phyloP scores from a whole-genome alignment of 2,329 filamentous ascomycete genomes.

The Scytalidium lignicola region DNA sequence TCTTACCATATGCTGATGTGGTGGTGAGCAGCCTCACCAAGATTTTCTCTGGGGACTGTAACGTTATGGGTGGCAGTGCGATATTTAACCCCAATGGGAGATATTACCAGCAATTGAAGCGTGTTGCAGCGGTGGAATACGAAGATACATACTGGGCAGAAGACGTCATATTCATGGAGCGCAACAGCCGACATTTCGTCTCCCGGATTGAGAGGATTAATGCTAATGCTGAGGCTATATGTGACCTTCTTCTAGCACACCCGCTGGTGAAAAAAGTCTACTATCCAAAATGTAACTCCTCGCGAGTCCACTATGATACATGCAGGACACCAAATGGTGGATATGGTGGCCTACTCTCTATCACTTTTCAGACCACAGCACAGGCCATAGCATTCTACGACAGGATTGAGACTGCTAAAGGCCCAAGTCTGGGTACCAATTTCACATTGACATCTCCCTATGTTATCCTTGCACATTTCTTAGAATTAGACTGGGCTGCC shows the following conservation, averaged over 20 bases:
- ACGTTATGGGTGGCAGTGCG: conserved; percentile 89
- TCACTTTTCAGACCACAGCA: conserved; percentile 66
- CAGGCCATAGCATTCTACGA: conserved; percentile 83
- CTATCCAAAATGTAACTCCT: conserved; percentile 77
- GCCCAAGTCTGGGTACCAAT: conserved; percentile 91
- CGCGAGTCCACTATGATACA: conserved; percentile 69
- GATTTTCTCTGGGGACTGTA: conserved; percentile 94
- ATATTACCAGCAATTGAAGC: conserved; percentile 67
- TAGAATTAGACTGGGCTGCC: conserved; percentile 85
- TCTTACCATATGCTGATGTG: conserved; percentile 82
- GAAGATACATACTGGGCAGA: conserved; percentile 94
- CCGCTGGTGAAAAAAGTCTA: conserved; percentile 69
- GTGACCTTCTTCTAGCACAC: conserved; percentile 59
- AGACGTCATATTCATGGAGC: conserved; percentile 90
- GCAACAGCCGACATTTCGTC: conserved; percentile 90
- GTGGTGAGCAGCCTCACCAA: conserved; percentile 95
- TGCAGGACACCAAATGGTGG: conserved; percentile 70
- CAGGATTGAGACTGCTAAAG: conserved; percentile 80
- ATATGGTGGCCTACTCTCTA: conserved; percentile 85
- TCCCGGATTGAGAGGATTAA: conserved; percentile 81
- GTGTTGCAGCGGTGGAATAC: conserved; percentile 58
- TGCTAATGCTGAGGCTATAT: conserved; percentile 77
- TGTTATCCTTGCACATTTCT: conserved; percentile 85
- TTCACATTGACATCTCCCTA: conserved; percentile 93
- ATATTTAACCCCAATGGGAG: conserved; percentile 61